Evolutionary conservation across 371 early-diverging fungal species (phyloP).

Genomic region (Coemansia linderi): DNA sequence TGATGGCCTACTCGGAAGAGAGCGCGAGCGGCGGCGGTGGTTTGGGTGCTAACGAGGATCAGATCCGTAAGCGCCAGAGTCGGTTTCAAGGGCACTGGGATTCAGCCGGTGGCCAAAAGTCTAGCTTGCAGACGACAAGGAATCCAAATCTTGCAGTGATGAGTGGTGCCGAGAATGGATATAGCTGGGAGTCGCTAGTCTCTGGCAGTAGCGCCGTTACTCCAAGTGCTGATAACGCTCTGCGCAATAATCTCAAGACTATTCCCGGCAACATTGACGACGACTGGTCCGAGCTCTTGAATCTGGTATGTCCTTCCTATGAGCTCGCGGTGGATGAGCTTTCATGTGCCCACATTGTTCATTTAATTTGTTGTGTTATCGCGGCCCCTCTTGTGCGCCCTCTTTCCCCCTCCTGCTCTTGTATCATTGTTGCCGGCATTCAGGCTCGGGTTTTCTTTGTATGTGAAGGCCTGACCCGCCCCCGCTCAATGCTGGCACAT

Average conservation of each 20-base stretch:
- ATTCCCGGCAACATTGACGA: slow-evolving; percentile 29
- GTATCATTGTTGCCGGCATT: slow-evolving; percentile 3
- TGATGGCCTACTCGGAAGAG: slow-evolving; percentile 39
- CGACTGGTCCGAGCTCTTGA: slow-evolving; percentile 51
- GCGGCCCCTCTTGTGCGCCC: slow-evolving; percentile 1
- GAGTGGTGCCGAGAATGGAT: slow-evolving; percentile 17
- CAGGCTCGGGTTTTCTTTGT: not conserved
- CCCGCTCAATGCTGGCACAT: not conserved
- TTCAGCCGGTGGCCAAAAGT: slow-evolving; percentile 21
- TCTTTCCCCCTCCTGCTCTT: not conserved
- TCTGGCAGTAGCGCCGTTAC: slow-evolving; percentile 13
- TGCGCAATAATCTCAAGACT: slow-evolving; percentile 25
- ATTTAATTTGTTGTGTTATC: slow-evolving; percentile 3
- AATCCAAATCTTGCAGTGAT: slow-evolving; percentile 8
- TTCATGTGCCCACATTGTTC: slow-evolving; percentile 2
- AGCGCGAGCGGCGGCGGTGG: slow-evolving; percentile 14
- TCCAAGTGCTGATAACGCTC: slow-evolving; percentile 21
- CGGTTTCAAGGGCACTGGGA: slow-evolving; percentile 53
- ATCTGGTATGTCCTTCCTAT: slow-evolving; percentile 32
- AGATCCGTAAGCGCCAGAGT: slow-evolving; percentile 46
- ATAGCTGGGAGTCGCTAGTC: slow-evolving; percentile 40
- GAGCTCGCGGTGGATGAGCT: not conserved
- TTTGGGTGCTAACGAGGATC: slow-evolving; percentile 27
- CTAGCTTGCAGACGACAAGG: slow-evolving; percentile 18
- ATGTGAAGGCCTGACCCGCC: not conserved